Evolutionary conservation across 2,329 filamentous ascomycete species (phyloP).

Genomic region (Aspergillus viridinutans): DNA sequence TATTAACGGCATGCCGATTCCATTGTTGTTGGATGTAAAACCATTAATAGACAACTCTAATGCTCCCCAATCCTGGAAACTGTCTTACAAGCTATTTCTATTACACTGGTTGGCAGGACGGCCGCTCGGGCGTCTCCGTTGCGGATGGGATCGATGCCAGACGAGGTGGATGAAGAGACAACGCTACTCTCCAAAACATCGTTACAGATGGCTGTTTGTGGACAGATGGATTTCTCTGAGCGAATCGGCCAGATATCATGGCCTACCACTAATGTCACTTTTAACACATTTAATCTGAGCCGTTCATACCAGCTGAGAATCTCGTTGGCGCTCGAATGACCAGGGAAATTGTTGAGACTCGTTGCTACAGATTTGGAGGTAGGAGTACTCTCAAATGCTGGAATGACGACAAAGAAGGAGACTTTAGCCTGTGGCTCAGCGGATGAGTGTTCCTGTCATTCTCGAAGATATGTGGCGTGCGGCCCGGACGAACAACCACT

Average conservation of each 20-base stretch:
- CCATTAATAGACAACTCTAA: conserved; percentile 6
- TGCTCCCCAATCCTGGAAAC: background rate
- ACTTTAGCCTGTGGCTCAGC: no score
- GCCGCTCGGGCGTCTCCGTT: conserved; percentile 9
- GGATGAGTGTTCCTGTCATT: no score
- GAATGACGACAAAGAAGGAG: no score
- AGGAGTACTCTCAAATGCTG: no score
- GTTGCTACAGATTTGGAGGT: background rate
- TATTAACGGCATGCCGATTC: conserved; percentile 4
- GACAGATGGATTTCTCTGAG: conserved; percentile 4
- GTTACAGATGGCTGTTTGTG: conserved; percentile 1
- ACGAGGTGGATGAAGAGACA: conserved; percentile 6
- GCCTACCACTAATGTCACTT: conserved; percentile 6
- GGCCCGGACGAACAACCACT: no score
- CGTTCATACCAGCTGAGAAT: conserved; percentile 5
- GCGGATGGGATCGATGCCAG: conserved; percentile 9
- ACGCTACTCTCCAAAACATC: conserved; percentile 5
- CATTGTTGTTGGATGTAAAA: conserved; percentile 1
- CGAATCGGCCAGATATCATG: conserved; percentile 6
- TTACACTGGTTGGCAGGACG: conserved; percentile 6
- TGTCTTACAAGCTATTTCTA: conserved; percentile 2
- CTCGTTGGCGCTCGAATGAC: conserved; percentile 7
- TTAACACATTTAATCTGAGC: conserved; percentile 10
- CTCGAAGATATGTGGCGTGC: no score
- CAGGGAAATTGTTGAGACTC: conserved; percentile 2